Base-by-base conservation (phyloP, 306 rosid genomes). In the Castanea mollissima region DNA sequence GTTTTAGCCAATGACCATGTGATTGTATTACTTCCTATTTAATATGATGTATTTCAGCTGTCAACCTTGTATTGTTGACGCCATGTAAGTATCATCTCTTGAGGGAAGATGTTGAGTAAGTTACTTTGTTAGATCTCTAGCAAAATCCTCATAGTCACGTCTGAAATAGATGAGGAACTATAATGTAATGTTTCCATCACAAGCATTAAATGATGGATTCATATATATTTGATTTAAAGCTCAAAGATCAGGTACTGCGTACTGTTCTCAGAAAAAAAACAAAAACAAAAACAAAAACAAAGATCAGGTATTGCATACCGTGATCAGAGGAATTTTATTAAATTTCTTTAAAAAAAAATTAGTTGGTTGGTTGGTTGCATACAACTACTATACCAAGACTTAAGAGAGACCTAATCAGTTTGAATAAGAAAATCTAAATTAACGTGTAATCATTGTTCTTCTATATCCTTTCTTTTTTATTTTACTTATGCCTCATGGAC, bases 51-150 rank as follows among this genome's bases (percentile, higher is more conserved):
- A 58, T 60, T 32, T 73, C 76, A 82, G 75, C 74, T 20, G 29
- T 13, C 44, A 54, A 90, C 98, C 98, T 94, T 34, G 93, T 70
- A 90, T 81, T 72, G 93, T 80, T 19, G 95, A 84, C n/a, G 95
- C 94, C 93, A 94, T 76, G 85, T 89, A 94, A 73, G 90, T 83
- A 79, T 92, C 93, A 77, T 90, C 87, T 87, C 99, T 91, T 73
- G 90, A 87, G 54, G 97, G 83, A 80, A 92, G 93, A 92, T 87
- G 75, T 84, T 88, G 97, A 64, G 76, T 75, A 85, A 92, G 74
- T 85, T 88, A 92, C 84, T 90, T 92, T 31, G 99, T 82, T 71
- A 90, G 80, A 80, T 95, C 97, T 79, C 97, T 86, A 64, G 91
- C 86, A 35, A 92, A 90, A 72, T 90, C 89, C 89, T 86, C 94